Conservation (phyloP, 805 yeast genomes). For the Teunomyces panamensis region DNA sequence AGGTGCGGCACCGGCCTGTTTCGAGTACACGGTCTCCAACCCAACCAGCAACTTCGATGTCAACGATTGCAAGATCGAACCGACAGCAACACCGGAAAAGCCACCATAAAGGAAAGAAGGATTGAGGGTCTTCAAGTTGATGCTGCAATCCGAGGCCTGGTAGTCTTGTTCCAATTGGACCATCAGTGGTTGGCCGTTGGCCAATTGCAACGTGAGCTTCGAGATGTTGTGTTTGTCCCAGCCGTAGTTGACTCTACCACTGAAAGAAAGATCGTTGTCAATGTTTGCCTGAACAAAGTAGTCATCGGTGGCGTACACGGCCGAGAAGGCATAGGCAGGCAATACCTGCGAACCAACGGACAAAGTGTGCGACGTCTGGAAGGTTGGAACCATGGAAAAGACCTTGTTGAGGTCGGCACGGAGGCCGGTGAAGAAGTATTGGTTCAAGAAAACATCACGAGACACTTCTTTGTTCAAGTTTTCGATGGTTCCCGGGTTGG, state of each 20-base stretch:
- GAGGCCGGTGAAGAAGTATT: slow-evolving; percentile 89
- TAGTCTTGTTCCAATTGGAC: slow-evolving; percentile 94
- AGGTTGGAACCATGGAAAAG: slow-evolving; percentile 85
- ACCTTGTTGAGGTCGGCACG: slow-evolving; percentile 96
- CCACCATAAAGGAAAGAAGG: slow-evolving; percentile 75
- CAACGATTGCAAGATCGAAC: slow-evolving; percentile 84
- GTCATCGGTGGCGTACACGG: slow-evolving; percentile 83
- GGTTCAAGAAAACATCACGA: slow-evolving; percentile 87
- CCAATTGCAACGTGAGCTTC: slow-evolving; percentile 84
- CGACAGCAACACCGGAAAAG: slow-evolving; percentile 90
- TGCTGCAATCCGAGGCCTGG: slow-evolving; percentile 83
- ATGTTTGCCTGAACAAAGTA: slow-evolving; percentile 87
- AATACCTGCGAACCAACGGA: slow-evolving; percentile 79
- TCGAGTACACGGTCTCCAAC: slow-evolving; percentile 86
- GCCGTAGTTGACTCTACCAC: slow-evolving; percentile 88
- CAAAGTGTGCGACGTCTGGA: slow-evolving; percentile 94
- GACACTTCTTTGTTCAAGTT: slow-evolving; percentile 61
- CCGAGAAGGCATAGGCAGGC: slow-evolving; percentile 89
- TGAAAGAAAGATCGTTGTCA: slow-evolving; percentile 80
- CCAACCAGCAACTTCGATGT: slow-evolving; percentile 84
- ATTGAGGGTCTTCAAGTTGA: slow-evolving; percentile 87
- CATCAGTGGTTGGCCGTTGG: slow-evolving; percentile 88
- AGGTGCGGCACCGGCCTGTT: slow-evolving; percentile 61
- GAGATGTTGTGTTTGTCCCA: slow-evolving; percentile 79
- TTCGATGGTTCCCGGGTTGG: slow-evolving; percentile 85